Conservation (phyloP, 2,329 filamentous ascomycete genomes). For the Botrytis hyacinthi region DNA sequence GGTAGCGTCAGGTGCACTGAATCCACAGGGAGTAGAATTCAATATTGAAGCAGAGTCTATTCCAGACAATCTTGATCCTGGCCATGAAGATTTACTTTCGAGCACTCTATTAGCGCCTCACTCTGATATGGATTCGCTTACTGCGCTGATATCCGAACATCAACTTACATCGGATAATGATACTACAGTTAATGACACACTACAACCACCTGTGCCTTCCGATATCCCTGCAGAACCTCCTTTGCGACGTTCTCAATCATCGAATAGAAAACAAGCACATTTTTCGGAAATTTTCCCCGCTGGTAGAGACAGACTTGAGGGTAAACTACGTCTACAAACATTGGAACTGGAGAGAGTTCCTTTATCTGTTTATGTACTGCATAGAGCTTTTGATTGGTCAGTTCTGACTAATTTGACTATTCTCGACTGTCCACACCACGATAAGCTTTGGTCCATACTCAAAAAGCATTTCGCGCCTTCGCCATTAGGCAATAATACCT, state of each 20-base stretch:
- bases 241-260: slow-evolving; percentile 31
- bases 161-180: slow-evolving; percentile 23
- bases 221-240: slow-evolving; percentile 26
- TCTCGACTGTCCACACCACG: slow-evolving; percentile 69
- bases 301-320: slow-evolving; percentile 47
- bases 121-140: slow-evolving; percentile 34
- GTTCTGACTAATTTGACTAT: slow-evolving; percentile 69
- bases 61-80: slow-evolving; percentile 17
- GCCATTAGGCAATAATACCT: slow-evolving; percentile 31
- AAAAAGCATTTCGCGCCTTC: slow-evolving; percentile 58
- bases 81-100: slow-evolving; percentile 3
- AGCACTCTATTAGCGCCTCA: slow-evolving; percentile 25
- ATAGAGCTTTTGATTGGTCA: slow-evolving; percentile 72
- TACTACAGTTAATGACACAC: slow-evolving; percentile 5
- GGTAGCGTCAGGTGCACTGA: slow-evolving; percentile 23
- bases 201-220: slow-evolving; percentile 5
- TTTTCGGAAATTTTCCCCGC: slow-evolving; percentile 30
- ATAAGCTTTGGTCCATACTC: slow-evolving; percentile 72
- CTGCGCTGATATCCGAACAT: slow-evolving; percentile 34
- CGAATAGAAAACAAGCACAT: slow-evolving; percentile 30
- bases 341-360: slow-evolving; percentile 74
- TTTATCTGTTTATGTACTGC: slow-evolving; percentile 69
- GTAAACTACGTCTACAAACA: slow-evolving; percentile 64
- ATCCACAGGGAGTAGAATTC: slow-evolving; percentile 27
- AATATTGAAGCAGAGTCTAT: slow-evolving; percentile 24